These are phyloP conservation scores for Endocalyx cinctus DNA, from an alignment of 2,329 filamentous ascomycete genomes.

Conservation along the genomic window DNA sequence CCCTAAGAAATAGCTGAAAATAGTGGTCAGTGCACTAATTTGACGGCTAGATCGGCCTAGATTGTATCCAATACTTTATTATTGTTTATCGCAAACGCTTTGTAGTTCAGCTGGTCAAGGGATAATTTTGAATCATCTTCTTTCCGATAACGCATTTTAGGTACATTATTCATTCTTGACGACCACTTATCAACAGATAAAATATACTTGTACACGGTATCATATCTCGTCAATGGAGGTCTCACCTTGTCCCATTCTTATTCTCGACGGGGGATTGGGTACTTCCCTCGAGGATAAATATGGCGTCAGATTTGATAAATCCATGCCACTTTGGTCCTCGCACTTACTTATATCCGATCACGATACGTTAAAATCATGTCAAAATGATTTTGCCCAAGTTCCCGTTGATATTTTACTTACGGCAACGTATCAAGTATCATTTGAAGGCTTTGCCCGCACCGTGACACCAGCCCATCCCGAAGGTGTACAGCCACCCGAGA, in stretches of 20 bases:
- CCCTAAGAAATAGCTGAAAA: too few species aligned
- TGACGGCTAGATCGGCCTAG: too few species aligned
- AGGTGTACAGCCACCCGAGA: slow-evolving; percentile 36
- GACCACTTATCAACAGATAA: neutral
- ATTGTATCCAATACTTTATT: too few species aligned
- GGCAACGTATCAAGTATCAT: slow-evolving; percentile 62
- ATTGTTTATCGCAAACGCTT: too few species aligned
- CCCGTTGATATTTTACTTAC: slow-evolving; percentile 62
- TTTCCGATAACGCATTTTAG: too few species aligned
- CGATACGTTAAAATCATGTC: slow-evolving; percentile 48
- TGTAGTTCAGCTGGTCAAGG: too few species aligned
- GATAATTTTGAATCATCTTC: too few species aligned
- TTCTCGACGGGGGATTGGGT: slow-evolving; percentile 65
- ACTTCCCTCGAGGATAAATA: slow-evolving; percentile 60
- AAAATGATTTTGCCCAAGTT: slow-evolving; percentile 49
- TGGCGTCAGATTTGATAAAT: slow-evolving; percentile 43
- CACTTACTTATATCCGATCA: slow-evolving; percentile 56
- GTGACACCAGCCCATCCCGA: slow-evolving; percentile 34
- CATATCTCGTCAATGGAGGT: too few species aligned
- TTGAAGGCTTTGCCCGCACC: slow-evolving; percentile 51
- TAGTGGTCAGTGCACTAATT: too few species aligned
- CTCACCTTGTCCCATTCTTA: slow-evolving; percentile 31
- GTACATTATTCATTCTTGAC: too few species aligned
- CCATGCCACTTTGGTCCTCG: slow-evolving; percentile 61
- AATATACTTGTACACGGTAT: neutral